phyloP scores from a whole-genome alignment of 345 rosid genomes.

The Citrus mangshanensis region DNA sequence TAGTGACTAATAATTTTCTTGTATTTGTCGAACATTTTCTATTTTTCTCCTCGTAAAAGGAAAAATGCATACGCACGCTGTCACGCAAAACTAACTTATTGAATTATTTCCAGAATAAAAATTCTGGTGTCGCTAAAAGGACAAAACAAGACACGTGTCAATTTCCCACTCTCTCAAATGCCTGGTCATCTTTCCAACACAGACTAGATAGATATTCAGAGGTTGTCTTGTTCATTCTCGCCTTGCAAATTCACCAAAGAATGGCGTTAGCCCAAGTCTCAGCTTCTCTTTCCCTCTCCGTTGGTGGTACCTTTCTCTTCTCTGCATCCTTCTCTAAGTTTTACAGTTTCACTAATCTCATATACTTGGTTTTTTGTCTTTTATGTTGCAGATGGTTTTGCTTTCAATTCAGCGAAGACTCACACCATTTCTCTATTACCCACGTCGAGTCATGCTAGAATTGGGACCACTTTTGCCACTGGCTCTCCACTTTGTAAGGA shows the following conservation, averaged over 20 bases:
- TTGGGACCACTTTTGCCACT: constrained; percentile 46
- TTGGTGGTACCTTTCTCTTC: constrained; percentile 31
- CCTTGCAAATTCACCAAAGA: constrained; percentile 3
- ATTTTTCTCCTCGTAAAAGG: no score
- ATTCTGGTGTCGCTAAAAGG: no score
- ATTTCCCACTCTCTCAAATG: neutral
- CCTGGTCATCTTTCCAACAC: neutral
- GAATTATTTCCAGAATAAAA: no score
- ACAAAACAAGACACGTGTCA: no score
- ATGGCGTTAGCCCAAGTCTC: constrained; percentile 68
- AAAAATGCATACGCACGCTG: fast-evolving
- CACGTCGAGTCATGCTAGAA: constrained; percentile 28
- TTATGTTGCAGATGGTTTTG: constrained; percentile 37
- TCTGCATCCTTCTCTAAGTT: neutral
- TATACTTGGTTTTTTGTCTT: neutral
- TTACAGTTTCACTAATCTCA: neutral
- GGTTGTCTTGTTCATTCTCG: neutral
- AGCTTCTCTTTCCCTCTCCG: constrained; percentile 49
- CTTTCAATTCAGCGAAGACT: constrained; percentile 24
- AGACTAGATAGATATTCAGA: neutral
- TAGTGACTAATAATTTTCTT: neutral
- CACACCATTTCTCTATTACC: constrained; percentile 25
- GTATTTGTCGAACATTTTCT: neutral
- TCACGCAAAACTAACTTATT: no score
- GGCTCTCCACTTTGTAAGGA: constrained; percentile 64